These are phyloP conservation scores for Leccinellum luteum DNA, from an alignment of 768 basidiomycete species.

Conservation along the genomic window DNA sequence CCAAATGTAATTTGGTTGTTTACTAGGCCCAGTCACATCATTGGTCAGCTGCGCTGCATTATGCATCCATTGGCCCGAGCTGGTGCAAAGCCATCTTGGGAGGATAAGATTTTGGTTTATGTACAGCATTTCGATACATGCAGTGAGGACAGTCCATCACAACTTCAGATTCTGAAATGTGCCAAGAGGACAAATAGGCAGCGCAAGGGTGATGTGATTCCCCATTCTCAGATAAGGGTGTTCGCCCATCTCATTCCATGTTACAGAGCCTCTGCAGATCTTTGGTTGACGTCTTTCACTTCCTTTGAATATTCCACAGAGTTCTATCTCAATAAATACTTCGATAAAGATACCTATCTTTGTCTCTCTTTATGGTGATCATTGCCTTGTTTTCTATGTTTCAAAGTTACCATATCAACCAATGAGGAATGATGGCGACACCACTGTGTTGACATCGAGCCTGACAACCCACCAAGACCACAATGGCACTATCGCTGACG, in stretches of 20 bases:
- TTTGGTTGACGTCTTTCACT: not conserved
- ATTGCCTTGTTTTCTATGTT: not conserved
- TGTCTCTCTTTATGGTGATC: not conserved
- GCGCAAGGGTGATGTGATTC: not conserved
- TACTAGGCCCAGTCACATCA: not conserved
- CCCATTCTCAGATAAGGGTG: not conserved
- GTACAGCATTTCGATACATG: not conserved
- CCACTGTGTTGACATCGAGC: not conserved
- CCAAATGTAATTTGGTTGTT: too few species aligned
- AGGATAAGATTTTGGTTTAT: not conserved
- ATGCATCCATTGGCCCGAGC: not conserved
- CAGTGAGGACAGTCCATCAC: not conserved
- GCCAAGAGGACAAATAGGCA: not conserved
- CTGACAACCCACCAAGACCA: not conserved
- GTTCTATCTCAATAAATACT: not conserved
- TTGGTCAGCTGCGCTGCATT: not conserved
- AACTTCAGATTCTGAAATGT: not conserved
- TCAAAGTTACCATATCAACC: not conserved
- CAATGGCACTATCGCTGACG: not conserved
- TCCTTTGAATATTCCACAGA: not conserved
- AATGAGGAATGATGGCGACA: not conserved
- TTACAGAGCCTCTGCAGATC: not conserved
- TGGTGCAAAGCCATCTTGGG: not conserved
- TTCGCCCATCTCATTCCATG: not conserved
- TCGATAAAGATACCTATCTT: not conserved